Percentiles rank a stretch among this genome's conserved stretches.
Evolutionary conservation across 352 stramenopile species (phyloP).

Genomic region (Globisporangium yorkense): DNA sequence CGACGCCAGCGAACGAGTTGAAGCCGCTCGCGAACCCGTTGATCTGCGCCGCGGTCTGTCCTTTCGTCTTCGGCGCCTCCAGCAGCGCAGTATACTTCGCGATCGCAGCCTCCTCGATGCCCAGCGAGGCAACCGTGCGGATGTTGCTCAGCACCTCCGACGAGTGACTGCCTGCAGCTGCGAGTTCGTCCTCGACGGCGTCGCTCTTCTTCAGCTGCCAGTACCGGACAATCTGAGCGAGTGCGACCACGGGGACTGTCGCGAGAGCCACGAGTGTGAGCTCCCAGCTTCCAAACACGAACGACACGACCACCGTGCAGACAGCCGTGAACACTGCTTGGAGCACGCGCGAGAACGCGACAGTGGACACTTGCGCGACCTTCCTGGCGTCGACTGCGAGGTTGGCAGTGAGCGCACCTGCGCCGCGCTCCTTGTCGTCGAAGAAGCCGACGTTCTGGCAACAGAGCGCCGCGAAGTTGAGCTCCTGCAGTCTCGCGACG

Average conservation of each 20-base stretch:
- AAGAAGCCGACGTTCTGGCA: constrained; percentile 64
- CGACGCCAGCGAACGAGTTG: constrained; percentile 44
- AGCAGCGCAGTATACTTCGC: constrained; percentile 24
- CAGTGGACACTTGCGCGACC: constrained; percentile 25
- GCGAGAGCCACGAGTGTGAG: constrained; percentile 12
- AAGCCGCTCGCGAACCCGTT: constrained; percentile 51
- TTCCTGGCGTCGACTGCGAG: constrained; percentile 39
- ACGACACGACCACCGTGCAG: constrained; percentile 8
- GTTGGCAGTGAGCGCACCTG: constrained; percentile 41
- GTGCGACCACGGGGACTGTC: constrained; percentile 11
- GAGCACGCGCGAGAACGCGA: constrained; percentile 32
- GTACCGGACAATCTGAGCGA: constrained; percentile 20
- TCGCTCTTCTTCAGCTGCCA: constrained; percentile 16
- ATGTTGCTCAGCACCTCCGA: constrained; percentile 42
- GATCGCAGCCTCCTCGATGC: constrained; percentile 23
- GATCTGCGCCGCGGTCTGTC: constrained; percentile 18
- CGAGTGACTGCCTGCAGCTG: constrained; percentile 28
- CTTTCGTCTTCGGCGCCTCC: constrained; percentile 15
- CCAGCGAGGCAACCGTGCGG: constrained; percentile 29
- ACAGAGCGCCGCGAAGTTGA: constrained; percentile 43
- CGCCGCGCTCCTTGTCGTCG: constrained; percentile 39
- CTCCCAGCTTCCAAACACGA: constrained; percentile 9
- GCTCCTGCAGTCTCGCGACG: constrained; percentile 26
- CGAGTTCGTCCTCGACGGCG: constrained; percentile 16
- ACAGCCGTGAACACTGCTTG: constrained; percentile 37